Evolutionary conservation across 2,329 filamentous ascomycete species (phyloP).

Genomic region (Colletotrichum tropicale): DNA sequence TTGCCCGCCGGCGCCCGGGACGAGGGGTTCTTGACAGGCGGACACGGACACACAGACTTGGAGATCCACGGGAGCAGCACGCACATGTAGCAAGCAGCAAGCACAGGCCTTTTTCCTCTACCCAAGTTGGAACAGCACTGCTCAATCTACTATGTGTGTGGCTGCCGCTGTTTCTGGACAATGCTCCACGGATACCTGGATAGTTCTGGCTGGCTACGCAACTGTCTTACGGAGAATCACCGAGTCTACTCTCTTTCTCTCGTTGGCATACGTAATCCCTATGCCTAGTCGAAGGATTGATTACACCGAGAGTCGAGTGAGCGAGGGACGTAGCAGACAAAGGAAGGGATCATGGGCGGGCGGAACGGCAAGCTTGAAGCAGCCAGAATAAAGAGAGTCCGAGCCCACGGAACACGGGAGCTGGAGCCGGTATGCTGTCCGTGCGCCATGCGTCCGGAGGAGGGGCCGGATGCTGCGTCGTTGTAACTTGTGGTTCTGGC

Average conservation of each 20-base stretch:
- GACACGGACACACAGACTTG: neutral
- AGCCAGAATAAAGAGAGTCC: neutral
- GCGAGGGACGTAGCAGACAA: neutral
- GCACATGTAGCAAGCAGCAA: neutral
- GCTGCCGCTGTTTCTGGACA: neutral
- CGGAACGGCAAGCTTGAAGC: neutral
- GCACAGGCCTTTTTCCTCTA: neutral
- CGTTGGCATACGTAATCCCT: neutral
- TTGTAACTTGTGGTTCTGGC: neutral
- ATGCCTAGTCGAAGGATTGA: neutral
- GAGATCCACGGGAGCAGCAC: neutral
- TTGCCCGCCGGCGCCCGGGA: neutral
- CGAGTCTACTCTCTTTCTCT: neutral
- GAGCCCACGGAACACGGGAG: slow-evolving; percentile 13
- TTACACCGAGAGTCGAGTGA: neutral
- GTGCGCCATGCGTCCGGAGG: slow-evolving; percentile 10
- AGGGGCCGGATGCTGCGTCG: slow-evolving; percentile 8
- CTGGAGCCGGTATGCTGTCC: slow-evolving; percentile 8
- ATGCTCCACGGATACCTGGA: neutral
- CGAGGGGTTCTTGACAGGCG: neutral
- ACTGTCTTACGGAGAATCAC: neutral
- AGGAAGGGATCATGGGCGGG: neutral
- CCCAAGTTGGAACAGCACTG: neutral
- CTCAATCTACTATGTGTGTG: neutral
- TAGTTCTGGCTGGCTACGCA: neutral